Conservation (phyloP, 192 early-diverging fungal species). For the Podila minutissima region DNA sequence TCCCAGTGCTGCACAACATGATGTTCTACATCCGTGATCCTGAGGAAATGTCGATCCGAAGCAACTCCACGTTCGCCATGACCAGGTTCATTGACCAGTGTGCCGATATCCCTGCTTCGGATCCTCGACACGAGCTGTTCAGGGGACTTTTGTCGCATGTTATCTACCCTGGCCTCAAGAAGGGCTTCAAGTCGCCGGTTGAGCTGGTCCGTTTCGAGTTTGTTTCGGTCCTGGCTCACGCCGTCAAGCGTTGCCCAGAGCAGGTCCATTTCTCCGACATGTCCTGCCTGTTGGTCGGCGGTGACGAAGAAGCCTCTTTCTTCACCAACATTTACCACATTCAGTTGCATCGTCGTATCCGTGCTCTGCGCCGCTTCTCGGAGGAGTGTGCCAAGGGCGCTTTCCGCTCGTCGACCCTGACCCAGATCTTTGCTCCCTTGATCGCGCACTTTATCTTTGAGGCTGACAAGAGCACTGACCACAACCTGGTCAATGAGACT, state of each 20-base stretch:
- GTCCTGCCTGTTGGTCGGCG: conserved; percentile 68
- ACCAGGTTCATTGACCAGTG: conserved; percentile 72
- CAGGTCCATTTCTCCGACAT: conserved; percentile 72
- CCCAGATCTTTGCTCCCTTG: conserved; percentile 85
- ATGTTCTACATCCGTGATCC: conserved; percentile 82
- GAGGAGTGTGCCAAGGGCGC: conserved; percentile 56
- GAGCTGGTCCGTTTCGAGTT: conserved; percentile 79
- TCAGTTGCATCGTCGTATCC: conserved; percentile 92
- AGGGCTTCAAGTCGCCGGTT: conserved; percentile 62
- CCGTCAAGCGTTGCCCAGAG: conserved; percentile 69
- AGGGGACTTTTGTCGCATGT: conserved; percentile 65
- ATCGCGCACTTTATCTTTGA: conserved; percentile 91
- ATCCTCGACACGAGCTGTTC: conserved; percentile 49
- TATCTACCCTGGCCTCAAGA: conserved; percentile 78
- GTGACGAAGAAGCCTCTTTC: conserved; percentile 93
- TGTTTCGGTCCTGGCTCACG: conserved; percentile 67
- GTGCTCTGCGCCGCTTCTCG: conserved; percentile 82
- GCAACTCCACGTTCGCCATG: conserved; percentile 82
- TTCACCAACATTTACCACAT: conserved; percentile 97
- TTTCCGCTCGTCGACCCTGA: conserved; percentile 61
- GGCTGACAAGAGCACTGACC: conserved; percentile 68
- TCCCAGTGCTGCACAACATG: conserved; percentile 91
- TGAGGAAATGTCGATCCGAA: conserved; percentile 90
- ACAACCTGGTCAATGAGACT: conserved; percentile 86
- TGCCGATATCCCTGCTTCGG: conserved; percentile 28